Evolutionary conservation across 164 flowering plant species (phyloP), one percentile per base, ranked within the genome.

Genomic region (Vitis rotundifolia): DNA sequence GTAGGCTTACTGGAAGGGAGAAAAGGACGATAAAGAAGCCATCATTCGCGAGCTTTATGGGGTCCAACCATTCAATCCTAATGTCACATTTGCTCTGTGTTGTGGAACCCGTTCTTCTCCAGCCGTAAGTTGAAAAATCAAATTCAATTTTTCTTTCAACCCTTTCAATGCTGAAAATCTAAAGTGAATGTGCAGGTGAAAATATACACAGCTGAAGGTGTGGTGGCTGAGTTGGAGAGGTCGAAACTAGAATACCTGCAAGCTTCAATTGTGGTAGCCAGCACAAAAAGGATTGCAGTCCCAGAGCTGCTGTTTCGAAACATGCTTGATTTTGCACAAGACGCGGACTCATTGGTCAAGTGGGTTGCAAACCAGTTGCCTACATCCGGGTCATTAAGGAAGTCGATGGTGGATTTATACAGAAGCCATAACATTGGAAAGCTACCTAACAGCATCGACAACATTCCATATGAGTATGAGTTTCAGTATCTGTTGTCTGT

Each of bases 51-150:
- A 78, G 67, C 83, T 85, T n/a, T 89, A 86, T 67, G 91, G 97
- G 50, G 84, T 94, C 5, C 90, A 88, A 16, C 49, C 86, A 9
- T 68, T 69, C 37, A 89, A 91, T 66, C 93, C 97, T 9, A 95
- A 95, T 70, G 79, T 90, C 75, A 81, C 79, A 28, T 95, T 95
- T 80, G 92, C 97, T 53, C 82, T 95, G 9, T 90, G 88, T 44
- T 88, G 87, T 64, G 99, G 99, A 54, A 87, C 91, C 47, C 89
- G 89, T 49, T 93, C 98, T 48, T 93, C 98, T 37, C 98, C 99
- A 8, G 95, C 94, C 6, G 99, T 95, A 80, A 84, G 87, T 44
- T 13, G 0, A 26, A 37, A 44, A 19, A 22, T 59, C 31, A 18
- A 48, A 3, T 26, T 51, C 54, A 52, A 49, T 26, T 26, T n/a